A percentile compares a stretch with the other conserved stretches of the same genome.
These are phyloP conservation scores for Umbelopsis sp. DNA, from an alignment of 371 early-diverging fungal species.

Conservation along the genomic window DNA sequence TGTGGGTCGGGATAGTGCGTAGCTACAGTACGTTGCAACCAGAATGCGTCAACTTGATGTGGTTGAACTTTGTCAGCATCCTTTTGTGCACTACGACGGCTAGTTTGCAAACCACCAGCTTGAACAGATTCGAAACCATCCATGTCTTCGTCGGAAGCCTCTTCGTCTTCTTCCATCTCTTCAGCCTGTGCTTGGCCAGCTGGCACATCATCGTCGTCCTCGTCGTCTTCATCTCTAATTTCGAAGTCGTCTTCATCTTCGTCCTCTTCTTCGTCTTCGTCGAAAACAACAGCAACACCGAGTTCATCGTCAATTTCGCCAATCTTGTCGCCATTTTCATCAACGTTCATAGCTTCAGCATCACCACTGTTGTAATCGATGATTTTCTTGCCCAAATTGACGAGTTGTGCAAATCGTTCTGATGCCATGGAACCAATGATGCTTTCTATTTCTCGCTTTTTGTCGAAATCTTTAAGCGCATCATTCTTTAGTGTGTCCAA, in stretches of 20 bases:
- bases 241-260: constrained; percentile 68
- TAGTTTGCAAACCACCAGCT: constrained; percentile 46
- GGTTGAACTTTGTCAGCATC: constrained; percentile 52
- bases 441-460: constrained; percentile 84
- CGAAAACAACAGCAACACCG: constrained; percentile 81
- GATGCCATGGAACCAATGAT: constrained; percentile 67
- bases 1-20: constrained; percentile 84
- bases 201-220: constrained; percentile 33
- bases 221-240: constrained; percentile 61
- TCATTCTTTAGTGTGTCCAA: constrained; percentile 87
- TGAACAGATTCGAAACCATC: constrained; percentile 59
- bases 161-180: constrained; percentile 35
- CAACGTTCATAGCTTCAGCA: constrained; percentile 54
- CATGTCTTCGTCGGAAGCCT: constrained; percentile 45
- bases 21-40: constrained; percentile 92
- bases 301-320: constrained; percentile 75
- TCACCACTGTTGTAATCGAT: constrained; percentile 76
- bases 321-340: constrained; percentile 45
- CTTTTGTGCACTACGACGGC: constrained; percentile 28
- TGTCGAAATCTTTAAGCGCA: constrained; percentile 85
- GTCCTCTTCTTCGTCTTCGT: constrained; percentile 73
- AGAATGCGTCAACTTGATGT: constrained; percentile 95
- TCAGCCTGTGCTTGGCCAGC: constrained; percentile 18
- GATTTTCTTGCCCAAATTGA: constrained; percentile 92
- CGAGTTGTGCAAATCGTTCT: constrained; percentile 84